These are phyloP conservation scores for Triglochin maritima DNA, from an alignment of 106 monocot genomes.

Conservation along the genomic window DNA sequence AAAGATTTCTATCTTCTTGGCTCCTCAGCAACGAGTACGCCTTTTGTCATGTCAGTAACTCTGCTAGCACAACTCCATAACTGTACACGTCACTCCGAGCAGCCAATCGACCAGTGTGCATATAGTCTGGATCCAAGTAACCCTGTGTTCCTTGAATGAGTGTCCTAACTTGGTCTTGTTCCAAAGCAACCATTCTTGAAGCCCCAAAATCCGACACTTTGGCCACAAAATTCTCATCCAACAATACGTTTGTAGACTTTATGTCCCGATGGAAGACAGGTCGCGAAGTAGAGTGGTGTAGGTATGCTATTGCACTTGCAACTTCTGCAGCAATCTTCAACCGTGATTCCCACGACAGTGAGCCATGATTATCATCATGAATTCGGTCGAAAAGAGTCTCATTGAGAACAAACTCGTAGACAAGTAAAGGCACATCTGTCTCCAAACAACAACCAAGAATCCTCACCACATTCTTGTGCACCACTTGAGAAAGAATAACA, in stretches of 20 bases:
- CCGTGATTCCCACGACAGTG: neutral
- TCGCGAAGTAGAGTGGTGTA: neutral
- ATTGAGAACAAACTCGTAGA: slow-evolving; percentile 1
- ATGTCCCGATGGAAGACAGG: slow-evolving; percentile 2
- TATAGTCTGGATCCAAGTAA: slow-evolving; percentile 6
- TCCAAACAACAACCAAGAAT: neutral
- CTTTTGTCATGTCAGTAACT: neutral
- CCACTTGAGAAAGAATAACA: neutral
- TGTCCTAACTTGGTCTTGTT: neutral
- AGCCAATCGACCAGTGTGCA: neutral
- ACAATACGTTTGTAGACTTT: slow-evolving; percentile 4
- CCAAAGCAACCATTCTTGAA: neutral
- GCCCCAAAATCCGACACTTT: slow-evolving; percentile 6
- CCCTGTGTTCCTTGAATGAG: slow-evolving; percentile 1
- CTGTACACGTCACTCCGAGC: slow-evolving; percentile 4
- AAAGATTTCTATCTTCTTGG: neutral
- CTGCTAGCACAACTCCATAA: slow-evolving; percentile 1
- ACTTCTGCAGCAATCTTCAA: neutral
- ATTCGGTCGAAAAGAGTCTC: neutral
- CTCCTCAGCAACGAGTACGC: neutral
- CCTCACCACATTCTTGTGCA: slow-evolving; percentile 11
- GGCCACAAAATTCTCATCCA: neutral
- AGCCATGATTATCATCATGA: neutral
- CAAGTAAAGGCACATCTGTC: neutral
- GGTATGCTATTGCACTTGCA: neutral